phyloP scores from a whole-genome alignment of 805 yeast genomes.

The Priceomyces carsonii region DNA sequence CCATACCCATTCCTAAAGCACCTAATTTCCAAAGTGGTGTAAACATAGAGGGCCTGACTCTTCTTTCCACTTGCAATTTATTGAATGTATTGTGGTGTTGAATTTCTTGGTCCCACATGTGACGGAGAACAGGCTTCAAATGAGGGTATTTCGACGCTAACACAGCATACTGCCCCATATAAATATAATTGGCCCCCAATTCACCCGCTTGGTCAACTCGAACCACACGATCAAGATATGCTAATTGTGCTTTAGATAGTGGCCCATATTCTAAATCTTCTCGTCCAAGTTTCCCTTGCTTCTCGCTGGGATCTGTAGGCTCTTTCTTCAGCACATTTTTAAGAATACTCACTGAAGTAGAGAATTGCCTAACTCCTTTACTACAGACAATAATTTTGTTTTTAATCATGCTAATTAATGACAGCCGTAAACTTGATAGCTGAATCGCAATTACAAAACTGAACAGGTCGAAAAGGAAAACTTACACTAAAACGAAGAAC shows the following conservation, averaged over 20 bases:
- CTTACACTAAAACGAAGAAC: too few species aligned
- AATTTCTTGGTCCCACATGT: constrained; percentile 98
- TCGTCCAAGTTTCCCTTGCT: too few species aligned
- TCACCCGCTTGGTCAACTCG: constrained; percentile 99
- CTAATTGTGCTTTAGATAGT: constrained; percentile 57
- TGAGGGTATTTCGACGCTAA: constrained; percentile 70
- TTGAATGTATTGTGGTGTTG: constrained; percentile 89
- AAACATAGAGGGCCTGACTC: constrained; percentile 88
- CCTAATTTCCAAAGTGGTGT: constrained; percentile 95
- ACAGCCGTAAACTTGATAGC: too few species aligned
- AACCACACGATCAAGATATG: constrained; percentile 70
- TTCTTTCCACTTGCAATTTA: constrained; percentile 64
- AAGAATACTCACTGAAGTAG: background rate
- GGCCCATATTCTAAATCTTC: constrained; percentile 36
- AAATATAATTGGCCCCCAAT: constrained; percentile 91
- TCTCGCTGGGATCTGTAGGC: too few species aligned
- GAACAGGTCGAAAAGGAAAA: too few species aligned
- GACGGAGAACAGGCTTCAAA: constrained; percentile 75
- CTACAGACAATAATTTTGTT: too few species aligned
- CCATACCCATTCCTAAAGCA: constrained; percentile 82
- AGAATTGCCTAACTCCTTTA: too few species aligned
- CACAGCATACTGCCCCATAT: constrained; percentile 85
- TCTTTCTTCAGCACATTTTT: constrained; percentile 7
- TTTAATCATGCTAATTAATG: too few species aligned
- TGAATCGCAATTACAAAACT: too few species aligned